Conservation (phyloP, 495 filamentous ascomycete genomes). For the Xylaria intraflava region DNA sequence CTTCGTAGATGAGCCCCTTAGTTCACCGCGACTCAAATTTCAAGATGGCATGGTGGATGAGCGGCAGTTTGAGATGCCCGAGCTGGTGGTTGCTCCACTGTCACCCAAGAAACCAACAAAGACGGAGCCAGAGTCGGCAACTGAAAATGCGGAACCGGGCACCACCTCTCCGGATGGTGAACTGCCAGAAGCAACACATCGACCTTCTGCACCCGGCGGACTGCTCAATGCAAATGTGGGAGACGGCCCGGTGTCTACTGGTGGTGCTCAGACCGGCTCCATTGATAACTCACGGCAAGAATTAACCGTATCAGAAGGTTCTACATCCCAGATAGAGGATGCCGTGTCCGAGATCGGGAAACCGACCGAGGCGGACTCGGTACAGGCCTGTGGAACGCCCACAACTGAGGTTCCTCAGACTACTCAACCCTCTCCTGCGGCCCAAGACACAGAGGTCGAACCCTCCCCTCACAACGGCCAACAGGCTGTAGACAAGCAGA, state of each 20-base stretch:
- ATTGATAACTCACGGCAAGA: constrained; percentile 1
- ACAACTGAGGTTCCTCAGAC: not conserved
- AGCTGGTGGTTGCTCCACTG: constrained; percentile 43
- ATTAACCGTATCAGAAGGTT: not conserved
- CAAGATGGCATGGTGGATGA: constrained; percentile 32
- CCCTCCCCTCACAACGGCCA: not conserved
- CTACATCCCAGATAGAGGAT: not conserved
- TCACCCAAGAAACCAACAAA: constrained; percentile 39
- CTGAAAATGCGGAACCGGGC: not conserved
- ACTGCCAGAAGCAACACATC: not conserved
- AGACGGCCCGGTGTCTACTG: not conserved
- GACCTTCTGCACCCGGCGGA: not conserved
- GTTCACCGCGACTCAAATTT: constrained; percentile 47
- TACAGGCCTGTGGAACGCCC: not conserved
- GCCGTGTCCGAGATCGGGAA: not conserved
- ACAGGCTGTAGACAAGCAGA: not conserved
- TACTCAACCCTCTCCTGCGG: not conserved
- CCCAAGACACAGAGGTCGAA: not conserved
- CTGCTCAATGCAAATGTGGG: not conserved
- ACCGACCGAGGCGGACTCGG: not conserved
- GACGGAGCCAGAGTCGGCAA: not conserved
- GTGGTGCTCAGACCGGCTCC: not conserved
- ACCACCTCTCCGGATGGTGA: not conserved
- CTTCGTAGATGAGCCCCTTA: constrained; percentile 65
- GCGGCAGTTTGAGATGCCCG: constrained; percentile 36